Evolutionary conservation across 495 filamentous ascomycete species (phyloP).

Genomic region (Friedmanniomyces endolithicus): DNA sequence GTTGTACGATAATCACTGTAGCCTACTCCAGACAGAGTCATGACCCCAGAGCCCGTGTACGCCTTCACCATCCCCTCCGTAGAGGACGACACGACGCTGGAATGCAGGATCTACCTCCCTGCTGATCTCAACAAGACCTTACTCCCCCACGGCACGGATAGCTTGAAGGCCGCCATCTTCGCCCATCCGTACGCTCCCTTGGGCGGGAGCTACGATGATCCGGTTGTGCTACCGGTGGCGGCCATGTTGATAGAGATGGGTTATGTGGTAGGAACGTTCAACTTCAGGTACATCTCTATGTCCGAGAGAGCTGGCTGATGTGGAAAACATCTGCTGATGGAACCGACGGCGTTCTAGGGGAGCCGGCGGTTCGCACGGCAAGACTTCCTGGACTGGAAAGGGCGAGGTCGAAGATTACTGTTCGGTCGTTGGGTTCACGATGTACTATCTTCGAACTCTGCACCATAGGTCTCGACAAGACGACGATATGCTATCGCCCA

Average conservation of each 20-base stretch:
- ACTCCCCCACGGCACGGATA: conserved; percentile 24
- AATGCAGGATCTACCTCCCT: conserved; percentile 75
- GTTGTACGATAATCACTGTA: not conserved
- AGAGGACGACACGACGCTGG: conserved; percentile 58
- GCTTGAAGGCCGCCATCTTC: conserved; percentile 57
- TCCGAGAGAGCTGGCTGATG: not conserved
- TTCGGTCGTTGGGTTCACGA: conserved; percentile 64
- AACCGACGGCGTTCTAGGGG: conserved; percentile 53
- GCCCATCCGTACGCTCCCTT: conserved; percentile 86
- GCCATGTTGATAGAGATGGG: conserved; percentile 51
- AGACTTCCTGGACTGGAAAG: conserved; percentile 74
- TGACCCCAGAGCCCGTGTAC: conserved; percentile 40
- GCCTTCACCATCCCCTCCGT: conserved; percentile 74
- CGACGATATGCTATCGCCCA: not conserved
- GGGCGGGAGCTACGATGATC: conserved; percentile 77
- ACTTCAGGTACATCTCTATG: conserved; percentile 57
- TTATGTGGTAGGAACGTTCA: conserved; percentile 77
- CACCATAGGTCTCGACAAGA: conserved; percentile 9
- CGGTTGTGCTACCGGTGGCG: conserved; percentile 52
- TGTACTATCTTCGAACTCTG: conserved; percentile 50
- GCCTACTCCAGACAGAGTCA: not conserved
- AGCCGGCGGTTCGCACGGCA: conserved; percentile 58
- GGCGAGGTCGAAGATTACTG: conserved; percentile 71
- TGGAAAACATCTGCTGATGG: too few relatives aligned
- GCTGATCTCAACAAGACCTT: conserved; percentile 16